Evolutionary conservation across 805 yeast genomes (phyloP).

Genomic region (Candida maesae): DNA sequence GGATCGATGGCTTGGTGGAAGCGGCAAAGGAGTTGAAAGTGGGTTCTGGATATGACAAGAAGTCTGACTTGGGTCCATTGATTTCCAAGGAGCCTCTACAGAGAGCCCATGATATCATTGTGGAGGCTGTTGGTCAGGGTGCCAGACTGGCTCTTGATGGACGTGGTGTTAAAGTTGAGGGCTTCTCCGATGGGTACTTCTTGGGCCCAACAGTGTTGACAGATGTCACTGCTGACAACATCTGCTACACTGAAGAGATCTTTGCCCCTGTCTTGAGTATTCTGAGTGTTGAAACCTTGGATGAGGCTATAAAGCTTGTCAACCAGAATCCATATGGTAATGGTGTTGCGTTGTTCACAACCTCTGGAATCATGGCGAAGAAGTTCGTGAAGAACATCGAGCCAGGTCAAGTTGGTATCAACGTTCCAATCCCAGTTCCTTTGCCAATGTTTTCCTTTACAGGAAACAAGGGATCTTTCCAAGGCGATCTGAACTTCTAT

Average conservation of each 20-base stretch:
- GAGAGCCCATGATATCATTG: constrained; percentile 52
- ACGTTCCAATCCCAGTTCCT: constrained; percentile 79
- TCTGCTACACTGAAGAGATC: constrained; percentile 67
- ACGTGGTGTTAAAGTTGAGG: constrained; percentile 43
- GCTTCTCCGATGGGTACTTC: constrained; percentile 61
- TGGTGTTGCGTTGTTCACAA: constrained; percentile 68
- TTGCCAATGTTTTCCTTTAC: constrained; percentile 80
- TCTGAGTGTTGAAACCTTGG: constrained; percentile 59
- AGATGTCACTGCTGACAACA: constrained; percentile 58
- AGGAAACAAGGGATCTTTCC: constrained; percentile 70
- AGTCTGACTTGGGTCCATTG: constrained; percentile 67
- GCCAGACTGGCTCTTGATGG: constrained; percentile 64
- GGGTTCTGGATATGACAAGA: constrained; percentile 61
- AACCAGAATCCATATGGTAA: constrained; percentile 65
- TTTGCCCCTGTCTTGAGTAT: constrained; percentile 72
- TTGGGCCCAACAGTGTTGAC: constrained; percentile 68
- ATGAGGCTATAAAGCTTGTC: constrained; percentile 65
- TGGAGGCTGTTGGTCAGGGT: constrained; percentile 50
- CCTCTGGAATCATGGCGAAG: constrained; percentile 66
- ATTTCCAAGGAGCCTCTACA: constrained; percentile 53
- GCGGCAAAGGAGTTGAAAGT: constrained; percentile 55
- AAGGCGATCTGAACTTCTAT: constrained; percentile 76
- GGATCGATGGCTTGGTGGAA: constrained; percentile 57
- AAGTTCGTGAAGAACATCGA: constrained; percentile 65
- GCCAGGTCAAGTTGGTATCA: constrained; percentile 74